Evolutionary conservation across 352 stramenopile species (phyloP).

Genomic region (Pythium apleroticum): DNA sequence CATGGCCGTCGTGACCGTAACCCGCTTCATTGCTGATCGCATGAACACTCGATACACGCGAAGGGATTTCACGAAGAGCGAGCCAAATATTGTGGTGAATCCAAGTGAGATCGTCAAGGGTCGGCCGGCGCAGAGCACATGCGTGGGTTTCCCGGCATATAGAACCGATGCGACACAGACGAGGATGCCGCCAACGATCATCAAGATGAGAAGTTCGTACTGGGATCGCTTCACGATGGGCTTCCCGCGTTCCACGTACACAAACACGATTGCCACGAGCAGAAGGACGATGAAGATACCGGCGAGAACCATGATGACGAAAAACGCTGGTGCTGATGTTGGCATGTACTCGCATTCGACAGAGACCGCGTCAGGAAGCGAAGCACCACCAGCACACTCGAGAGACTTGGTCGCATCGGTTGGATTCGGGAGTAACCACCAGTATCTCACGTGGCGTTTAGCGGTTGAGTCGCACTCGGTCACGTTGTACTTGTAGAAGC

Average conservation of each 20-base stretch:
- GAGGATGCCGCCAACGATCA: conserved; percentile 51
- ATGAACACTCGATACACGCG: conserved; percentile 37
- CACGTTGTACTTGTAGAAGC: conserved; percentile 46
- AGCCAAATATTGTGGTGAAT: conserved; percentile 31
- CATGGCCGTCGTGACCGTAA: conserved; percentile 15
- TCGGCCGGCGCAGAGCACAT: conserved; percentile 31
- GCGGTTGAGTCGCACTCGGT: conserved; percentile 29
- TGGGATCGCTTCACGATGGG: conserved; percentile 74
- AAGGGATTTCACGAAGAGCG: conserved; percentile 32
- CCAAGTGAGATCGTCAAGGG: conserved; percentile 26
- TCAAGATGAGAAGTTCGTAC: conserved; percentile 56
- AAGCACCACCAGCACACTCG: conserved; percentile 37
- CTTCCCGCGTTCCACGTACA: conserved; percentile 28
- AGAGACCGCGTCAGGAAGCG: conserved; percentile 21
- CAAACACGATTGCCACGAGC: conserved; percentile 15
- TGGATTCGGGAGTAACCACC: conserved; percentile 37
- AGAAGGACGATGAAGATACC: background rate
- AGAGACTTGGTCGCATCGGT: conserved; percentile 21
- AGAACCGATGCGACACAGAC: conserved; percentile 41
- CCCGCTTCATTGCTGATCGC: conserved; percentile 23
- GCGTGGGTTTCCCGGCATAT: conserved; percentile 43
- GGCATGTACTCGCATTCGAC: conserved; percentile 39
- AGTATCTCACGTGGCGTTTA: conserved; percentile 37
- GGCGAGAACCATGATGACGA: conserved; percentile 20
- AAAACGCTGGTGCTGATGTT: conserved; percentile 7